A percentile compares a stretch with the other conserved stretches of the same genome.
Conservation (phyloP, 805 yeast species). For the Saccharomycopsis guyanensis region DNA sequence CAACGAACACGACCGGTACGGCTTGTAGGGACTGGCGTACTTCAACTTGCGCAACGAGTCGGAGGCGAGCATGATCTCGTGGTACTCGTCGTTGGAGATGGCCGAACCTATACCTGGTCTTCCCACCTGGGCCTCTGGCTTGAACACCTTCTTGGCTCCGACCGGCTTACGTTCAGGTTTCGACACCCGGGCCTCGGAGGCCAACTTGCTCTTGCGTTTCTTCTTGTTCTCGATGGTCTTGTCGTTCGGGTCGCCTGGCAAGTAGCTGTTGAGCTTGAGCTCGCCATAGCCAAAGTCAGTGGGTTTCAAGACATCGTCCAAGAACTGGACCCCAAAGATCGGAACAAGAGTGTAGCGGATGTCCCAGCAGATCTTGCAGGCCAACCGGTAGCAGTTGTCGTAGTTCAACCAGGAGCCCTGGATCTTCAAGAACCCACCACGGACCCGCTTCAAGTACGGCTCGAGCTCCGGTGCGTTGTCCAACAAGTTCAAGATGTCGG, state of each 20-base stretch:
- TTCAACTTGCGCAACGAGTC: constrained; percentile 13
- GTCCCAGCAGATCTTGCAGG: constrained; percentile 67
- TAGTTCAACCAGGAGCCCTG: constrained; percentile 93
- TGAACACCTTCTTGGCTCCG: background rate
- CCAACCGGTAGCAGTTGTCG: constrained; percentile 56
- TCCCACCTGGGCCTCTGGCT: background rate
- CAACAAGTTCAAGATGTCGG: constrained; percentile 67
- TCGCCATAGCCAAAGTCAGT: constrained; percentile 58
- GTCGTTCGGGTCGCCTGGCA: constrained; percentile 19
- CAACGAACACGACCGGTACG: constrained; percentile 4
- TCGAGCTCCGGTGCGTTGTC: constrained; percentile 58
- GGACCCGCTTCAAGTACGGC: constrained; percentile 56
- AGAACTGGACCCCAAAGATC: constrained; percentile 66
- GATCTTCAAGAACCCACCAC: constrained; percentile 87
- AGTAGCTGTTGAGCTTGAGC: constrained; percentile 33
- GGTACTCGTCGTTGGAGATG: constrained; percentile 12
- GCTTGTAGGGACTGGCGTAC: constrained; percentile 1
- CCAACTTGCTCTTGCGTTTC: constrained; percentile 10
- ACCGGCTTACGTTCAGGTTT: background rate
- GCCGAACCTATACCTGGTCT: background rate
- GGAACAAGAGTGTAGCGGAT: constrained; percentile 74
- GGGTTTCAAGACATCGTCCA: constrained; percentile 52
- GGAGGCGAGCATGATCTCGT: constrained; percentile 14
- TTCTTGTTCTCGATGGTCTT: constrained; percentile 16
- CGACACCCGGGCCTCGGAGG: background rate